A percentile compares a stretch with the other conserved stretches of the same genome.
These are phyloP conservation scores for Eucalyptus polyanthemos DNA, from an alignment of 345 rosid species.

Conservation along the genomic window DNA sequence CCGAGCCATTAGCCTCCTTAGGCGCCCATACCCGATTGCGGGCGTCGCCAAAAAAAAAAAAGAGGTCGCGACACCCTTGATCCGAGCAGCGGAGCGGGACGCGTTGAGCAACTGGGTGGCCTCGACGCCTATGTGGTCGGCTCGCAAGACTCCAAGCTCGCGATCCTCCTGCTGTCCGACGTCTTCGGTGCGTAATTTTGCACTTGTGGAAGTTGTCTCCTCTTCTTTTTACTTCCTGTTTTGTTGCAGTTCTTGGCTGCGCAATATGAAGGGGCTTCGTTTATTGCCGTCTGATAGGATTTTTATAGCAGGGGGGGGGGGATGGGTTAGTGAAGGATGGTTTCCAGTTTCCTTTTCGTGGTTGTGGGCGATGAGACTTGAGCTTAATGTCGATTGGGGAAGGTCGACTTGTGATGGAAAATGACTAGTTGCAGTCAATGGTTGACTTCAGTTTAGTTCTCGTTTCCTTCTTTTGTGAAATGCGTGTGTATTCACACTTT, in stretches of 20 bases:
- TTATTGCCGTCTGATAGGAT: neutral
- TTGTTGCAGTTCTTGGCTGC: neutral
- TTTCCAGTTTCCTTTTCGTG: neutral
- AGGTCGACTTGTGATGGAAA: neutral
- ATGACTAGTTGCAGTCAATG: neutral
- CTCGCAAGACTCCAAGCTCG: conserved; percentile 9
- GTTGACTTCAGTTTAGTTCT: neutral
- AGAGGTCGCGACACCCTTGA: too few relatives aligned
- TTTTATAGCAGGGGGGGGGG: neutral
- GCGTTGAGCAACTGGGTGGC: conserved; percentile 16
- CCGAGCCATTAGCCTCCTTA: too few relatives aligned
- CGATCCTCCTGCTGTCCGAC: conserved; percentile 27
- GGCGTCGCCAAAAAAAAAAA: too few relatives aligned
- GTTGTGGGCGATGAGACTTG: neutral
- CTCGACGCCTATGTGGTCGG: conserved; percentile 21
- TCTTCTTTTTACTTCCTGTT: neutral
- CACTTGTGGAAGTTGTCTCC: neutral
- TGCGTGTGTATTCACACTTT: neutral
- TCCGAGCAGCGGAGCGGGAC: conserved; percentile 15
- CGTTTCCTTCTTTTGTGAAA: neutral
- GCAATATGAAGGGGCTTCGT: neutral
- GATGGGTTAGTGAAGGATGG: neutral
- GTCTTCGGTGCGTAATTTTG: conserved; percentile 24
- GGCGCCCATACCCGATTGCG: too few relatives aligned
- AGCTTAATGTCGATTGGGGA: too few relatives aligned